Conservation (phyloP, 169 alveolate genomes). For the Eimeria zaria region DNA sequence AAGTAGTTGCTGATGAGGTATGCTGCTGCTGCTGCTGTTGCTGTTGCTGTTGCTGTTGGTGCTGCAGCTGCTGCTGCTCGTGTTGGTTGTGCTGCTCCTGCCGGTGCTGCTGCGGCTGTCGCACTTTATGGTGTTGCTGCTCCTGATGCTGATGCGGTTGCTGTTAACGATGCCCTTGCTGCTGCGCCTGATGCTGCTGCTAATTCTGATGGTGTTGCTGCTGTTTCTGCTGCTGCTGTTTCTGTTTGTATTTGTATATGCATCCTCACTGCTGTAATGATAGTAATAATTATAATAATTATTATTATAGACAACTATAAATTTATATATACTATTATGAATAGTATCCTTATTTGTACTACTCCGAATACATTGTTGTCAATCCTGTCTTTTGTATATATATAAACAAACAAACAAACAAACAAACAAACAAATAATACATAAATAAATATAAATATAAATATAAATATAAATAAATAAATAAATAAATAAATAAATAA, state of each 20-base stretch:
- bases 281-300: too few relatives aligned
- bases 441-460: too few relatives aligned
- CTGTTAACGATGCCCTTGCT: not conserved
- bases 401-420: too few relatives aligned
- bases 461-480: too few relatives aligned
- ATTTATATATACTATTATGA: too few relatives aligned
- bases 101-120: not conserved
- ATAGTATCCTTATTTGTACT: too few relatives aligned
- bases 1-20: constrained; percentile 75
- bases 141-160: not conserved
- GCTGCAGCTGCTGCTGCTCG: not conserved
- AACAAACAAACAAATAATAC: too few relatives aligned
- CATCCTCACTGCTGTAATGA: not conserved
- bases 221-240: not conserved
- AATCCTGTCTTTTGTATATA: too few relatives aligned
- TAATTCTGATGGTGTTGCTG: not conserved
- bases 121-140: too few relatives aligned
- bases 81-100: not conserved
- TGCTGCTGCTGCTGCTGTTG: not conserved
- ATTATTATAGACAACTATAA: too few relatives aligned
- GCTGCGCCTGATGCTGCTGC: constrained; percentile 19
- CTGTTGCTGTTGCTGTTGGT: not conserved
- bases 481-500: too few relatives aligned
- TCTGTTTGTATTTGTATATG: not conserved
- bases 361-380: too few relatives aligned